phyloP scores from a whole-genome alignment of 257 asterid genomes.

The Mentha longifolia region DNA sequence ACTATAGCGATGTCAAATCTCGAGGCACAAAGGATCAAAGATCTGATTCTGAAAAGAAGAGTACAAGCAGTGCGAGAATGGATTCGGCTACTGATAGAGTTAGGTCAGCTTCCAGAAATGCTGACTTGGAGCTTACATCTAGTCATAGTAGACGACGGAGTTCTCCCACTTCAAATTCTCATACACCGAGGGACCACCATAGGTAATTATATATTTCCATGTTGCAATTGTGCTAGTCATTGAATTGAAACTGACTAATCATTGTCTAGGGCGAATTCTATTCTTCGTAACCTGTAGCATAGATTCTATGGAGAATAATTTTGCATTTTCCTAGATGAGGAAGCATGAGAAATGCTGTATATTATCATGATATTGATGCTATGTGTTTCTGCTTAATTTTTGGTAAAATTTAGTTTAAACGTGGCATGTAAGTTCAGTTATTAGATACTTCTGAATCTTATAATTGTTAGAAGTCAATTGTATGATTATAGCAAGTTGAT shows the following conservation, averaged over 20 bases:
- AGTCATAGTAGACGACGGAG: slow-evolving; percentile 65
- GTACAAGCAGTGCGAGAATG: slow-evolving; percentile 49
- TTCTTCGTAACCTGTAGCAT: not conserved
- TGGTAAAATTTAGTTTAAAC: not conserved
- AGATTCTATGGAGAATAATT: not conserved
- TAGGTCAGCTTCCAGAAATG: slow-evolving; percentile 69
- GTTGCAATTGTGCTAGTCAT: slow-evolving; percentile 1
- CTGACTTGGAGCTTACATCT: slow-evolving; percentile 59
- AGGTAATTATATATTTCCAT: slow-evolving; percentile 51
- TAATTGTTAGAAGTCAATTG: not conserved
- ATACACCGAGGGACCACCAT: slow-evolving; percentile 66
- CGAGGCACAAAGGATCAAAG: slow-evolving; percentile 69
- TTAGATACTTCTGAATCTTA: slow-evolving; percentile 8
- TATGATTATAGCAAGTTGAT: not conserved
- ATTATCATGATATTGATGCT: not conserved
- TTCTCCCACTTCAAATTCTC: slow-evolving; percentile 80
- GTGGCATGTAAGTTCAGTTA: slow-evolving; percentile 11
- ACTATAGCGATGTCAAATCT: slow-evolving; percentile 67
- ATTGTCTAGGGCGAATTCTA: not conserved
- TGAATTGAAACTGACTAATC: slow-evolving; percentile 4
- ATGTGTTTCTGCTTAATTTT: not conserved
- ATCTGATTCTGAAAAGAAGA: slow-evolving; percentile 67
- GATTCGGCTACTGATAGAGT: slow-evolving; percentile 66
- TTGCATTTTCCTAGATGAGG: not conserved
- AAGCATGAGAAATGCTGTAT: not conserved